These are phyloP conservation scores for Rhodomyrtus psidioides DNA, from an alignment of 441 rosid genomes.

Conservation along the genomic window DNA sequence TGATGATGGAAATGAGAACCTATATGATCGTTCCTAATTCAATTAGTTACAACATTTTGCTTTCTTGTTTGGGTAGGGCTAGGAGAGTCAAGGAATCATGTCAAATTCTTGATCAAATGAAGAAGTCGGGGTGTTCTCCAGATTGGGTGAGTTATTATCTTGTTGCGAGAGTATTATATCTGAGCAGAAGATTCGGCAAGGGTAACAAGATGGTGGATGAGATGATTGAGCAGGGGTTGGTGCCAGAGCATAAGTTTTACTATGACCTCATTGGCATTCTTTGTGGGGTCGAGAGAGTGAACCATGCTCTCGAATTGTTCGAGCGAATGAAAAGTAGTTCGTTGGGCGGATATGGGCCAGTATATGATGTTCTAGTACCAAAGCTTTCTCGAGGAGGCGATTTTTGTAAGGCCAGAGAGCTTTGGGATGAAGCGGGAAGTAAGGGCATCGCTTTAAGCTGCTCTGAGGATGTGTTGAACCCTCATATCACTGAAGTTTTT, in stretches of 20 bases:
- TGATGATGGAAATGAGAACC: constrained; percentile 83
- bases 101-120: constrained; percentile 60
- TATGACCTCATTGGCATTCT: constrained; percentile 72
- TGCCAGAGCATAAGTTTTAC: constrained; percentile 56
- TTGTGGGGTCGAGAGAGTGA: constrained; percentile 65
- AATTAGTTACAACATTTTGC: constrained; percentile 63
- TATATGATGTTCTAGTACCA: constrained; percentile 64
- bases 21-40: constrained; percentile 44
- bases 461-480: constrained; percentile 43
- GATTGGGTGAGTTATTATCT: constrained; percentile 80
- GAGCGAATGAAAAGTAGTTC: constrained; percentile 55
- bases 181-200: constrained; percentile 73
- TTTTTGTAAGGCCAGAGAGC: constrained; percentile 57
- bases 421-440: constrained; percentile 64
- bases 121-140: constrained; percentile 40
- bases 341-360: constrained; percentile 52
- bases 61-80: constrained; percentile 62
- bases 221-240: constrained; percentile 52
- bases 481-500: constrained; percentile 50
- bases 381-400: constrained; percentile 75
- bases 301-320: constrained; percentile 62
- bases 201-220: constrained; percentile 64
- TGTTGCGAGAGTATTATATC: constrained; percentile 59
- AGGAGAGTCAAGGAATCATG: constrained; percentile 77
- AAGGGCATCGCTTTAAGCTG: constrained; percentile 31